These are phyloP conservation scores for Vigna unguiculata DNA, from an alignment of 306 rosid species.

Conservation along the genomic window DNA sequence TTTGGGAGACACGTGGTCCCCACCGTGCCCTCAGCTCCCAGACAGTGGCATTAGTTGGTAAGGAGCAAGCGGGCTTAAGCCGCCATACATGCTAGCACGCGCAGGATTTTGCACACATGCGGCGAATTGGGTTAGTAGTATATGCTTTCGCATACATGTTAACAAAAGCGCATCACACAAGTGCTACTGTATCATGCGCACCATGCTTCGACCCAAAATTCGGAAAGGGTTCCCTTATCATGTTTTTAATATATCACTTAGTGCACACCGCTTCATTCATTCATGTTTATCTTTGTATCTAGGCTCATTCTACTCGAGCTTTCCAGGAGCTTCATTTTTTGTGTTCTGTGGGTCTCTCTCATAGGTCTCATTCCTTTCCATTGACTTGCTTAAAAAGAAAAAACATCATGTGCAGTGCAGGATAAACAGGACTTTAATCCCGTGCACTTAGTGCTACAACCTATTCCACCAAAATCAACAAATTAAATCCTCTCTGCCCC, in stretches of 20 bases:
- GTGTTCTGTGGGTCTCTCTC: conserved; percentile 49
- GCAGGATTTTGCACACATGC: conserved; percentile 59
- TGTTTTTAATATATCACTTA: conserved; percentile 34
- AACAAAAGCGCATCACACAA: too few species aligned
- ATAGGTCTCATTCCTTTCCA: conserved; percentile 47
- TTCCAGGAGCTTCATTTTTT: conserved; percentile 39
- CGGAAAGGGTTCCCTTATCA: conserved; percentile 41
- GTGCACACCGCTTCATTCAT: conserved; percentile 40
- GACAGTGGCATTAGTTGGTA: conserved; percentile 63
- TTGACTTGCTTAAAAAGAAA: conserved; percentile 31
- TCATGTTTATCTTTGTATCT: conserved; percentile 37
- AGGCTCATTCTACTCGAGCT: conserved; percentile 46
- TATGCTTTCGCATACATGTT: too few species aligned
- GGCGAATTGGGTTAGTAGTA: conserved; percentile 42
- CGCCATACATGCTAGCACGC: conserved; percentile 79
- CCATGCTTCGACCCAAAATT: conserved; percentile 43
- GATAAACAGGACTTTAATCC: conserved; percentile 54
- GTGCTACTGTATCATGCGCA: conserved; percentile 94
- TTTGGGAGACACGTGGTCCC: conserved; percentile 70
- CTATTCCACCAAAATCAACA: conserved; percentile 51
- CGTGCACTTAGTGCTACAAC: conserved; percentile 52
- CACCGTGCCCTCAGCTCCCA: conserved; percentile 53
- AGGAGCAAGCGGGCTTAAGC: conserved; percentile 59
- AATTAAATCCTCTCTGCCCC: conserved; percentile 34
- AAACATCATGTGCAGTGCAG: conserved; percentile 43